phyloP scores from a whole-genome alignment of 2,329 filamentous ascomycete species.

The Xylariomycetidae sp. region DNA sequence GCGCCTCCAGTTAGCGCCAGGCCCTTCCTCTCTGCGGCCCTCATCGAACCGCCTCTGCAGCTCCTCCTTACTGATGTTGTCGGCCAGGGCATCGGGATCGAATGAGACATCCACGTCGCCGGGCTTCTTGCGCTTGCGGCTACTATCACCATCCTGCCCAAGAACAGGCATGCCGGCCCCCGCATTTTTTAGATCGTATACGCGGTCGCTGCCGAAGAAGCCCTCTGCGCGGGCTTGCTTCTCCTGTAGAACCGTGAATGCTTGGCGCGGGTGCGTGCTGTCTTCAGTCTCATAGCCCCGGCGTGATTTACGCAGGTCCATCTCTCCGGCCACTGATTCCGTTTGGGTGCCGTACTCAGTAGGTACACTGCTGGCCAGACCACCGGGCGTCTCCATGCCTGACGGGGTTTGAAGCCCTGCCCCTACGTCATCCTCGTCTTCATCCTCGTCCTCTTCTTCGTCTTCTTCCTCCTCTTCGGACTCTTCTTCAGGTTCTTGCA shows the following conservation, averaged over 20 bases:
- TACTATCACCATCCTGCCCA: constrained; percentile 69
- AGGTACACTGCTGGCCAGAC: constrained; percentile 73
- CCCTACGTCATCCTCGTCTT: constrained; percentile 57
- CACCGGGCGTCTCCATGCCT: constrained; percentile 76
- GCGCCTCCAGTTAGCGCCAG: constrained; percentile 64
- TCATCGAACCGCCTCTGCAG: constrained; percentile 75
- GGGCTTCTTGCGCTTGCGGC: constrained; percentile 86
- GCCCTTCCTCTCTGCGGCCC: constrained; percentile 60
- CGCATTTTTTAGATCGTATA: constrained; percentile 74
- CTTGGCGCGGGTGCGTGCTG: constrained; percentile 65
- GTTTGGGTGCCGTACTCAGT: constrained; percentile 71
- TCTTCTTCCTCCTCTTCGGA: constrained; percentile 66
- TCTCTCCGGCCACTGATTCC: constrained; percentile 74
- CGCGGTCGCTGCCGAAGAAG: constrained; percentile 93
- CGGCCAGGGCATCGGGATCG: constrained; percentile 74
- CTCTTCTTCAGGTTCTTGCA: constrained; percentile 62
- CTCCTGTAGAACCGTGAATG: constrained; percentile 88
- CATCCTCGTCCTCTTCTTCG: constrained; percentile 64
- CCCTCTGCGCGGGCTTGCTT: constrained; percentile 79
- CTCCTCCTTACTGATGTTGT: constrained; percentile 79
- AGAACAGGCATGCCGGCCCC: constrained; percentile 61
- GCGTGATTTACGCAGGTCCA: constrained; percentile 84
- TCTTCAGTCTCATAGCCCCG: constrained; percentile 88
- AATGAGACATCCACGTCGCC: constrained; percentile 92
- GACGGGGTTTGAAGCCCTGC: constrained; percentile 68